Base-by-base conservation (phyloP, 176 grass and related monocot species). In the Carex myosuroides region DNA sequence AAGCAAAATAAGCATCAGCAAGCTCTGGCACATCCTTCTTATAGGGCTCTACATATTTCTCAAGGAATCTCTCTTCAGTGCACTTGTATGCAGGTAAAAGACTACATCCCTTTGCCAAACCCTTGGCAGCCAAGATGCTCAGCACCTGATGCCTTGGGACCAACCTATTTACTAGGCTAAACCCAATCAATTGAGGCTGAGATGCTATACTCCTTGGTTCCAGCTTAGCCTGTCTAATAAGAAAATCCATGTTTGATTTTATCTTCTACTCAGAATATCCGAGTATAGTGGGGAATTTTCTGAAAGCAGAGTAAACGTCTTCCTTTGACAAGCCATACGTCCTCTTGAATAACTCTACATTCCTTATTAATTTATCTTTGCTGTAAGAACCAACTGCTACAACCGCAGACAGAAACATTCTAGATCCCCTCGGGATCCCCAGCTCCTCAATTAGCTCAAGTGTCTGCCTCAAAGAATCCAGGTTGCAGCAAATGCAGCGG, bases 181-280 rank as follows among this genome's bases (percentile, higher is more conserved):
- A 80, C 1, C 77, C 13, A 35, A 62, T 20, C 3, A 80, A n/a
- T 42, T 0, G 0, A 4, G 77, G 77, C 1, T 9, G 6, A 16
- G 5, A 42, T 41, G 26, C 26, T 60, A 80, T 80, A 1, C 13
- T 60, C 55, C 26, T 80, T 21, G 77, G 13, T 1, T 37, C 52
- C n/a, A 62, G 14, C 20, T 24, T 13, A 1, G 26, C 77, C 53
- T 60, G 4, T 37, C 2, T 80, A 9, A 35, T 61, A 18, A 80
- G 77, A 11, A 80, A 80, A 80, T 80, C 26, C 77, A 80, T 80
- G 42, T 30, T 62, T 55, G 56, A 61, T n/a, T 26, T 80, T 5
- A 62, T 11, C 17, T 60, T 80, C 10, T 21, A 56, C 30, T 21
- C 1, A 5, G 77, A 80, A 2, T 18, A 41, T 33, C 1, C 5